These are phyloP conservation scores for Moesziomyces antarcticus DNA, from an alignment of 1,284 basidiomycete genomes.

Conservation along the genomic window DNA sequence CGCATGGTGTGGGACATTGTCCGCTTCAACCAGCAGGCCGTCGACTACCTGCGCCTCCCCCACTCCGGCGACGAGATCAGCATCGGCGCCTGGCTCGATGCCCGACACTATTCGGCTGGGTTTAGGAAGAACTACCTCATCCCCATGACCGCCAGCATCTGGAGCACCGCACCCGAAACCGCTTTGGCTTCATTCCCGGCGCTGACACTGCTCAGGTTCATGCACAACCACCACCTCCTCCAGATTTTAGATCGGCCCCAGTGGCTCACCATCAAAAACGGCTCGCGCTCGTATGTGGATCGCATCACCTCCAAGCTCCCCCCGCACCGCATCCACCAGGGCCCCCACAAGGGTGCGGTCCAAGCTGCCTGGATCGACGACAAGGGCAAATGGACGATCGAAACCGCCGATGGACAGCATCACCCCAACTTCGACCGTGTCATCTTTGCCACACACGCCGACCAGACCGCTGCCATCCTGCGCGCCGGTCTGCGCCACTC, in stretches of 20 bases:
- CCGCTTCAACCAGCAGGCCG: constrained; percentile 79
- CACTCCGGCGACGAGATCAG: constrained; percentile 69
- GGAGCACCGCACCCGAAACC: constrained; percentile 81
- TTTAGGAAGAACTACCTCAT: constrained; percentile 84
- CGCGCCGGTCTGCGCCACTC: constrained; percentile 34
- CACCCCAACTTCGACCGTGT: constrained; percentile 73
- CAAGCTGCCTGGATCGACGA: constrained; percentile 23
- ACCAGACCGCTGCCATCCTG: constrained; percentile 75
- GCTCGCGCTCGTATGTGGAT: constrained; percentile 69
- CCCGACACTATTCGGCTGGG: constrained; percentile 76
- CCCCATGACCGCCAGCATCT: constrained; percentile 72
- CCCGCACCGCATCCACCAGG: constrained; percentile 22
- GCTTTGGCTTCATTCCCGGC: constrained; percentile 80
- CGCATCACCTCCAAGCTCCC: constrained; percentile 39
- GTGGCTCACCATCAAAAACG: constrained; percentile 81
- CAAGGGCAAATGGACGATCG: constrained; percentile 41
- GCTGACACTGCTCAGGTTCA: constrained; percentile 78
- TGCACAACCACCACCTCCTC: constrained; percentile 83
- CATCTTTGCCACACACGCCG: constrained; percentile 81
- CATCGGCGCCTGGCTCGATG: constrained; percentile 78
- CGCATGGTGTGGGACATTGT: constrained; percentile 80
- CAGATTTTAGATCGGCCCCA: constrained; percentile 79
- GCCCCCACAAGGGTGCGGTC: constrained; percentile 16
- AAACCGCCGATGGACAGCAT: constrained; percentile 70
- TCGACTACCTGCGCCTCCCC: constrained; percentile 63